These are phyloP conservation scores for Bidens hawaiensis DNA, from an alignment of 140 eudicot genomes.

Conservation along the genomic window DNA sequence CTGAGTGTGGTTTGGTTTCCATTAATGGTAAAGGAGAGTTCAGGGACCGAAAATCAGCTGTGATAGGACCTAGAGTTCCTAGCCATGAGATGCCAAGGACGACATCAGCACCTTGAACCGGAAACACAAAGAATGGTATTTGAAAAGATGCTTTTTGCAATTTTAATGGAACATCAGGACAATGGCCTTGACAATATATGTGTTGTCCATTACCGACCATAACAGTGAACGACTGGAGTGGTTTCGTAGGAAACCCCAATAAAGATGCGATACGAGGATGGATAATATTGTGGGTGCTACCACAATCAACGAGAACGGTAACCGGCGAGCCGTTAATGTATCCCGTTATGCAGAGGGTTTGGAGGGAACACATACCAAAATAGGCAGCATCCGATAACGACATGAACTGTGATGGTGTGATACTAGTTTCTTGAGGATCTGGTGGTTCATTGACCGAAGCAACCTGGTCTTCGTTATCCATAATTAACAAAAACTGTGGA, in stretches of 20 bases:
- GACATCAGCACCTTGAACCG: not conserved
- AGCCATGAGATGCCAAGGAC: not conserved
- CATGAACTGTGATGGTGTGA: not conserved
- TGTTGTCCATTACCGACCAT: not conserved
- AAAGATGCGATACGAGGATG: not conserved
- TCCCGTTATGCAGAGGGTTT: not conserved
- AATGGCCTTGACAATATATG: not conserved
- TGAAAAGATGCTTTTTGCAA: not conserved
- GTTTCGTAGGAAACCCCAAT: not conserved
- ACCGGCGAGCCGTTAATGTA: not conserved
- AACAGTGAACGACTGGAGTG: not conserved
- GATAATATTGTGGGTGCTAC: not conserved
- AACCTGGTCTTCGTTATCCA: not conserved
- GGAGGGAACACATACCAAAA: not conserved
- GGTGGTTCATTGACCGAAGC: no score
- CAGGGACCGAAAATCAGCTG: not conserved
- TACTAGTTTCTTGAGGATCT: no score
- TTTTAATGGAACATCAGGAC: not conserved
- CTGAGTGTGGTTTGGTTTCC: no score
- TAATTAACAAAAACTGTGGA: not conserved
- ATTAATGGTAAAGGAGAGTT: no score
- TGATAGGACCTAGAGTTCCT: not conserved
- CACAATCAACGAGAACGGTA: not conserved
- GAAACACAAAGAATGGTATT: not conserved
- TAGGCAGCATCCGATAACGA: not conserved